Conservation (phyloP, 257 asterid species). For the Coffea canephora region DNA sequence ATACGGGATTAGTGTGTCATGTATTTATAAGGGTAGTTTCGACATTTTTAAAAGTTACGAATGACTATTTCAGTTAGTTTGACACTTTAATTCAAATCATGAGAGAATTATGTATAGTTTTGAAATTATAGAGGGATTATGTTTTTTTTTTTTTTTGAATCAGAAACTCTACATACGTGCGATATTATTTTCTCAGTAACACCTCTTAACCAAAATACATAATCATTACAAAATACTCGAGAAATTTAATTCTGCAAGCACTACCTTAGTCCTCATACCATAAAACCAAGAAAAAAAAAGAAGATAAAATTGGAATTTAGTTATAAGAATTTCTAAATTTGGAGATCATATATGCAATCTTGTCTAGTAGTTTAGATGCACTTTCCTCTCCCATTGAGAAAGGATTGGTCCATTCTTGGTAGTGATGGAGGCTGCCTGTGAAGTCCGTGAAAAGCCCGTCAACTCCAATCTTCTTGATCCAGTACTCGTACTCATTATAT, state of each 20-base stretch:
- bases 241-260: background rate
- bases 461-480: slow-evolving; percentile 71
- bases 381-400: slow-evolving; percentile 20
- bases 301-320: background rate
- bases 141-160: no score
- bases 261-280: background rate
- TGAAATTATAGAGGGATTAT: no score
- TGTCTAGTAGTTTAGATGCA: slow-evolving; percentile 48
- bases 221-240: background rate
- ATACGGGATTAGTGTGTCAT: no score
- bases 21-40: no score
- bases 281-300: background rate
- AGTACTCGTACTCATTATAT: slow-evolving; percentile 65
- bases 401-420: slow-evolving; percentile 72
- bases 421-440: slow-evolving; percentile 78
- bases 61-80: no score
- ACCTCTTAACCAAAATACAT: background rate
- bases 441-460: slow-evolving; percentile 92
- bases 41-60: no score
- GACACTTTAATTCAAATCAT: no score
- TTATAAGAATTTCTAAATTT: slow-evolving; percentile 24
- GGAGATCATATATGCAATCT: slow-evolving; percentile 49
- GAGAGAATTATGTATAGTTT: no score
- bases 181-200: background rate
- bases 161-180: background rate